These are phyloP conservation scores for Eucalyptus erythrocorys DNA, from an alignment of 345 rosid genomes.

Conservation along the genomic window DNA sequence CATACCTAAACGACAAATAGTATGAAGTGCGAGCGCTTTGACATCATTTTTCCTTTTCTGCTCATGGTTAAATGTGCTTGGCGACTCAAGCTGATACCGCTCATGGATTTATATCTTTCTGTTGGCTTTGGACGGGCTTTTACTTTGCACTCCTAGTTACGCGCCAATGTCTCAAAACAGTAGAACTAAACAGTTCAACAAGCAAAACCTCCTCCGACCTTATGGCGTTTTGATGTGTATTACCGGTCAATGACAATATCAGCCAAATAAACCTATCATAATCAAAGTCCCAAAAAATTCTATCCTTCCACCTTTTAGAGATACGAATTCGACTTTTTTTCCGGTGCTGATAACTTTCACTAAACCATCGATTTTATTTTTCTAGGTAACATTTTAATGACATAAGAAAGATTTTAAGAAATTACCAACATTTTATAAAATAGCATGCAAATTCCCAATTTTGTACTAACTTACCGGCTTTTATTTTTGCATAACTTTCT, in stretches of 20 bases:
- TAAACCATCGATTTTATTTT: not conserved
- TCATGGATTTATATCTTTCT: not conserved
- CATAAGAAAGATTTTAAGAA: not conserved
- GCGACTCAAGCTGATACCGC: not conserved
- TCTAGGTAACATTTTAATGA: not conserved
- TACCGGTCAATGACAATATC: not conserved
- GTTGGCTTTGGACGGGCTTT: not conserved
- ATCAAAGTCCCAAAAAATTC: not conserved
- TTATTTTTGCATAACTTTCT: not conserved
- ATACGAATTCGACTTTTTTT: not conserved
- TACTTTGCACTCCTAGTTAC: not conserved
- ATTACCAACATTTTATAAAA: not conserved
- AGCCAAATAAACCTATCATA: not conserved
- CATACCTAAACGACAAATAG: not conserved
- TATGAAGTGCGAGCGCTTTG: not conserved
- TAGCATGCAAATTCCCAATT: not conserved
- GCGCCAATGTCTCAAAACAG: not conserved
- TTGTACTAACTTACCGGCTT: not conserved
- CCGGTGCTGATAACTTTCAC: not conserved
- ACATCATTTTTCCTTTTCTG: not conserved
- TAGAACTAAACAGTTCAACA: not conserved
- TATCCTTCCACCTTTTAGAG: not conserved
- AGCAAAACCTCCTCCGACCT: not conserved
- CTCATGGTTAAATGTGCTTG: not conserved
- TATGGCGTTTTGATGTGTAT: not conserved